Base-by-base conservation (phyloP, 192 early-diverging fungal species). In the Phycomyces blakesleeanus region DNA sequence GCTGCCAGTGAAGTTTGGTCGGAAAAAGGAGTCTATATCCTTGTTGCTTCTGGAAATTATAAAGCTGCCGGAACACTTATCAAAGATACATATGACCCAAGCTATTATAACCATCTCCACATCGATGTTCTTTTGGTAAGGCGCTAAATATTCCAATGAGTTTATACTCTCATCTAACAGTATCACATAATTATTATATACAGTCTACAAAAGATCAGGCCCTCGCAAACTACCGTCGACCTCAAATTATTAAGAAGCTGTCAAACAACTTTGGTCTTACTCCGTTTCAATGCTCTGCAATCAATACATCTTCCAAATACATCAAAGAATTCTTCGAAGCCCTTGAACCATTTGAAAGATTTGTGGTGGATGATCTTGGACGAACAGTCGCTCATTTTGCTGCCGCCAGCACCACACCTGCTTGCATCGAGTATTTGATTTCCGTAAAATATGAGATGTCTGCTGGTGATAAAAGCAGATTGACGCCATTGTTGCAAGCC, bases 381-480 rank as follows among this genome's bases (percentile, higher is more conserved):
- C 70, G 82, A 24, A 76, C 72, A 11, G 67, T 75, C 10, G 63
- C 76, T 2, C 80, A 82, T 57, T 84, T 76, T 73, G 78, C 83
- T 14, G 80, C 79, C 18, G 77, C 59, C 8, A 75, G 74, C 51
- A 59, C 72, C 37, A 71, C 74, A 24, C 55, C 78, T 20, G 79
- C 24, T 16, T 70, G 70, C 20, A 59, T 85, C n/a, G 54, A 79
- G n/a, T 77, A 62, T 40, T 52, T 85, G 51, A 34, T 81, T 9
- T 68, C 63, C 3, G 18, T 69, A 41, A 63, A 66, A 1, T 62
- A 69, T 49, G 76, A 77, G 3, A 51, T 69, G 4, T 38, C 58
- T n/a, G 44, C 37, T 16, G 59, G 51, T 7, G 83, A 83, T 63
- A 64, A 51, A 26, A 24, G 24, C 6, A 74, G 74, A 55, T 51